Percentiles rank a stretch among this genome's conserved stretches.
phyloP scores from a whole-genome alignment of 345 rosid genomes.

The Hypericum perforatum region DNA sequence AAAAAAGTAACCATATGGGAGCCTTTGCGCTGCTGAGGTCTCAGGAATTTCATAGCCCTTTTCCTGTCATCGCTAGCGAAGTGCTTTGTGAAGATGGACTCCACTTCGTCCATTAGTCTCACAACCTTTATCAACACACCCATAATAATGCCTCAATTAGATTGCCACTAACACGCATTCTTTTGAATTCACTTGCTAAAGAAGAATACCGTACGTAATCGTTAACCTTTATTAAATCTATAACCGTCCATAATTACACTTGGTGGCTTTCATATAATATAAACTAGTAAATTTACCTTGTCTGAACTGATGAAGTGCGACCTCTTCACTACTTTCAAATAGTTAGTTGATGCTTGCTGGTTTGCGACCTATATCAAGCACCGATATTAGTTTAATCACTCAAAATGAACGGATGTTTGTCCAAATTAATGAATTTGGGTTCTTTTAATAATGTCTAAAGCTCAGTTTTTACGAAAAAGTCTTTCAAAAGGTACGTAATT shows the following conservation, averaged over 20 bases:
- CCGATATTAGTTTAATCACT: background rate
- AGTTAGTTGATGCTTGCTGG: constrained; percentile 72
- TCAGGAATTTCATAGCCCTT: constrained; percentile 92
- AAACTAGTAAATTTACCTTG: constrained; percentile 37
- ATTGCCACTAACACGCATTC: no score
- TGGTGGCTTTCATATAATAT: no score
- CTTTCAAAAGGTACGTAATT: no score
- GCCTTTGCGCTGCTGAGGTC: constrained; percentile 71
- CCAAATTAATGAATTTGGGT: no score
- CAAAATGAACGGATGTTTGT: no score
- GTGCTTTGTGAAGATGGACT: constrained; percentile 91
- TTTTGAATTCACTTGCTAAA: no score
- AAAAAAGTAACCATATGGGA: constrained; percentile 97
- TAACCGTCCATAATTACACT: no score
- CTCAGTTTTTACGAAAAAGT: no score
- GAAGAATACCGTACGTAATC: no score
- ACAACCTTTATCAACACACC: constrained; percentile 39
- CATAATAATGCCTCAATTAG: no score
- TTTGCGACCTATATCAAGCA: constrained; percentile 51
- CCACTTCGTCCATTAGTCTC: constrained; percentile 96
- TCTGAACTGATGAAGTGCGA: constrained; percentile 88
- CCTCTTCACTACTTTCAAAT: constrained; percentile 75
- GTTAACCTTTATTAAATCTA: no score
- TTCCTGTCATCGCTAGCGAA: constrained; percentile 93
- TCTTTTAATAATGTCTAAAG: no score